Percentiles rank a stretch among this genome's conserved stretches.
Evolutionary conservation across 31 red algal species (phyloP).

Genomic region (Endocladia muricata): DNA sequence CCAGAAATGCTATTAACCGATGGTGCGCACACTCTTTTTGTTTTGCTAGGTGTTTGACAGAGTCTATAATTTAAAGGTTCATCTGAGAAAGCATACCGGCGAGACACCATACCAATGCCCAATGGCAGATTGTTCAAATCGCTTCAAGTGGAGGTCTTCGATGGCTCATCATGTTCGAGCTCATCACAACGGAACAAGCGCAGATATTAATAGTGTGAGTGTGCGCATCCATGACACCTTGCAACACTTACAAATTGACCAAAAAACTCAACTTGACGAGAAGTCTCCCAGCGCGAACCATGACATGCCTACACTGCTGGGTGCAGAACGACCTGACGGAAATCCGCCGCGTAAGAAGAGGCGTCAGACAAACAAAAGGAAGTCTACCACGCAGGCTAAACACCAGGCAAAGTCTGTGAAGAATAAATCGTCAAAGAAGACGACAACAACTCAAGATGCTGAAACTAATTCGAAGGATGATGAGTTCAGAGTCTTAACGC

Average conservation of each 20-base stretch:
- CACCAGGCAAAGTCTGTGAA: too few species aligned
- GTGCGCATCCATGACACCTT: not conserved
- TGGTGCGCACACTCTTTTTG: too few species aligned
- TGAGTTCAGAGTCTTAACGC: not conserved
- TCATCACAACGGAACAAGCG: slow-evolving; percentile 44
- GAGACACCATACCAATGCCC: slow-evolving; percentile 81
- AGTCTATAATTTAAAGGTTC: slow-evolving; percentile 77
- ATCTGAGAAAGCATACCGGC: slow-evolving; percentile 77
- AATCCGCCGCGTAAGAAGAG: not conserved
- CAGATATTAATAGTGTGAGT: slow-evolving; percentile 6
- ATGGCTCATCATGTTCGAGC: slow-evolving; percentile 77
- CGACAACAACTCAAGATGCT: not conserved
- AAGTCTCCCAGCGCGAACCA: not conserved
- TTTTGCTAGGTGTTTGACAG: slow-evolving; percentile 74
- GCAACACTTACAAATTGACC: not conserved
- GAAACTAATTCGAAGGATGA: not conserved
- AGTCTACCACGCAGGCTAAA: too few species aligned
- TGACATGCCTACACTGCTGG: not conserved
- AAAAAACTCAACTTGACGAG: not conserved
- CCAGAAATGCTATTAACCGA: too few species aligned
- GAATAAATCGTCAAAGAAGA: not conserved
- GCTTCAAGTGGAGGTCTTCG: slow-evolving; percentile 81
- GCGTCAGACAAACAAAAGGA: not conserved
- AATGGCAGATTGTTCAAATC: slow-evolving; percentile 42
- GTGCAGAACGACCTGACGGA: not conserved